Evolutionary conservation across 169 alveolate genomes (phyloP).

Genomic region (Plasmodium gonderi): DNA sequence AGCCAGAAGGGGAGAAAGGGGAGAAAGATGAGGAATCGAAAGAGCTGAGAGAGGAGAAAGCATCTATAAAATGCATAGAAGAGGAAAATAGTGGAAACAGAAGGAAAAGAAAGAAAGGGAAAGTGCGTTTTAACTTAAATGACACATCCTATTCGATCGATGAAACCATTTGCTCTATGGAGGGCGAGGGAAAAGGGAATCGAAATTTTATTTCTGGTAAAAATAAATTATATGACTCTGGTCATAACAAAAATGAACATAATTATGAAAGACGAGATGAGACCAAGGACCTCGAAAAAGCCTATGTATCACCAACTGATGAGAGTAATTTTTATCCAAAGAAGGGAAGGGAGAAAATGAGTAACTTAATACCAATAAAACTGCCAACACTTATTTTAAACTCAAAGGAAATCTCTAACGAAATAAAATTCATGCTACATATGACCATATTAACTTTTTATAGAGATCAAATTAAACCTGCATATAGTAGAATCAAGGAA

Average conservation of each 20-base stretch:
- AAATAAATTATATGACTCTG: too few relatives aligned
- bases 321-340: not conserved
- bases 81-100: not conserved
- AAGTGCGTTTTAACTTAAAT: too few relatives aligned
- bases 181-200: too few relatives aligned
- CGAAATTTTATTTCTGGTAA: too few relatives aligned
- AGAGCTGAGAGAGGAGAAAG: not conserved
- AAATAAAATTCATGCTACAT: constrained; percentile 26
- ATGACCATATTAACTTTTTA: constrained; percentile 35
- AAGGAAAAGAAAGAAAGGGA: not conserved
- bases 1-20: not conserved
- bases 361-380: not conserved
- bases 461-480: constrained; percentile 30
- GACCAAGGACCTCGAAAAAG: not conserved
- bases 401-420: constrained; percentile 24
- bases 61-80: not conserved
- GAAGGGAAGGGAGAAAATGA: not conserved
- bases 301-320: not conserved
- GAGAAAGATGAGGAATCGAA: not conserved
- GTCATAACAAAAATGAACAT: too few relatives aligned
- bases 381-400: not conserved
- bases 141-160: too few relatives aligned
- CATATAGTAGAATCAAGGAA: not conserved
- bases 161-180: too few relatives aligned
- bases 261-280: too few relatives aligned